Evolutionary conservation across 2,329 filamentous ascomycete genomes (phyloP).

Genomic region (Fusarium nelsonii): DNA sequence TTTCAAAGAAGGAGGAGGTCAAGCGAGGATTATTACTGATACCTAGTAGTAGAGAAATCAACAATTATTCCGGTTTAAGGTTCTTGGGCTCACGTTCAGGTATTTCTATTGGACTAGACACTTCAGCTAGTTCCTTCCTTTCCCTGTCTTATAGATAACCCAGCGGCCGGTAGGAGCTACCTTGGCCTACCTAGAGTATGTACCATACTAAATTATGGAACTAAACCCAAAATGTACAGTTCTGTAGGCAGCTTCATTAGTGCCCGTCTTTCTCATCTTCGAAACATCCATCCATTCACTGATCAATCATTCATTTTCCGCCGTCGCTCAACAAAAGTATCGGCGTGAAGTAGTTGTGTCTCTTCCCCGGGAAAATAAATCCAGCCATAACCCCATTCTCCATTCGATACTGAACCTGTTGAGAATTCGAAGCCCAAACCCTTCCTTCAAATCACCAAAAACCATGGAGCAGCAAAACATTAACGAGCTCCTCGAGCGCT

Average conservation of each 20-base stretch:
- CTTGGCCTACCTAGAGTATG: neutral
- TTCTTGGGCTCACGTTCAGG: neutral
- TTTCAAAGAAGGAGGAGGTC: constrained; percentile 30
- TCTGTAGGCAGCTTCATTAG: constrained; percentile 22
- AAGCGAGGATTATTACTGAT: neutral
- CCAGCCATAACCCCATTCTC: no score
- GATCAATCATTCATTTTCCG: neutral
- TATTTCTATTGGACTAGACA: no score
- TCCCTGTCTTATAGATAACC: neutral
- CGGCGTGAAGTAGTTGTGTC: neutral
- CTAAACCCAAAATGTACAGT: constrained; percentile 37
- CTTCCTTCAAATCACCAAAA: neutral
- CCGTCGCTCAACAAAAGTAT: neutral
- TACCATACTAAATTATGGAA: neutral
- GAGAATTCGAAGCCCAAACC: neutral
- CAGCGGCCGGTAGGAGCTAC: neutral
- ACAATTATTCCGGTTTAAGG: neutral
- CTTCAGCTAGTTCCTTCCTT: no score
- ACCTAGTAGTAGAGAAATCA: neutral
- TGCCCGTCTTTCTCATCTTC: neutral
- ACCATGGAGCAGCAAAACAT: constrained; percentile 58
- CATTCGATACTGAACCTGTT: neutral
- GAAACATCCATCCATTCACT: constrained; percentile 1
- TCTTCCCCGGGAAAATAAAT: neutral
- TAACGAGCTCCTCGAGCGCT: constrained; percentile 73